Conservation (phyloP, 352 stramenopile species). For the Globisporangium barbulae region DNA sequence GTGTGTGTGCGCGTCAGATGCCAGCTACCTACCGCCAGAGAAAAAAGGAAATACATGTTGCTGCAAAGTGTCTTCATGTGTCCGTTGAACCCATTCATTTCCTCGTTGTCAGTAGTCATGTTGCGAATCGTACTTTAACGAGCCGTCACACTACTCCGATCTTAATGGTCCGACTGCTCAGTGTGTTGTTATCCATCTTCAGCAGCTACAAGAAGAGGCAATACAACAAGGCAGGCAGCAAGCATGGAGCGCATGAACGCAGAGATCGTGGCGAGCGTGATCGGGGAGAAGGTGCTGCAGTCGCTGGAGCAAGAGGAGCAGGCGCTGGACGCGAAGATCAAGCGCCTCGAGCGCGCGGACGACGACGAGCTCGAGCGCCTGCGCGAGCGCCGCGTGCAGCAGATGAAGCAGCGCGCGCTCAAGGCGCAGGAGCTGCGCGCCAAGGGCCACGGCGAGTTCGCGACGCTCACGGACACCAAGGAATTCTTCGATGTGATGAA, state of each 20-base stretch:
- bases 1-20: not conserved
- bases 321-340: constrained; percentile 82
- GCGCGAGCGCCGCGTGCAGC: constrained; percentile 71
- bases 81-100: not conserved
- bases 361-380: constrained; percentile 89
- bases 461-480: constrained; percentile 88
- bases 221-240: not conserved
- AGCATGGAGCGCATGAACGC: constrained; percentile 64
- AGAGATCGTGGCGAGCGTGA: constrained; percentile 72
- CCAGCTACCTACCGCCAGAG: not conserved
- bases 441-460: constrained; percentile 84
- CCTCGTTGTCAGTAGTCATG: not conserved
- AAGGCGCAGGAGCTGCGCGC: constrained; percentile 75
- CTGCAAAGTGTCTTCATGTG: not conserved
- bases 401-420: constrained; percentile 68
- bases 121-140: constrained; percentile 4
- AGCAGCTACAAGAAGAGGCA: not conserved
- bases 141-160: not conserved
- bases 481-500: constrained; percentile 97
- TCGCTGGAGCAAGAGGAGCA: constrained; percentile 85
- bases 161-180: constrained; percentile 2
- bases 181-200: not conserved
- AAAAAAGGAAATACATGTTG: constrained; percentile 6
- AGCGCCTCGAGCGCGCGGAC: constrained; percentile 78
- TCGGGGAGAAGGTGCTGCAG: constrained; percentile 86